A percentile compares a stretch with the other conserved stretches of the same genome.
These are phyloP conservation scores for Phoenix roebelenii DNA, from an alignment of 176 grass and related monocot species.

Conservation along the genomic window DNA sequence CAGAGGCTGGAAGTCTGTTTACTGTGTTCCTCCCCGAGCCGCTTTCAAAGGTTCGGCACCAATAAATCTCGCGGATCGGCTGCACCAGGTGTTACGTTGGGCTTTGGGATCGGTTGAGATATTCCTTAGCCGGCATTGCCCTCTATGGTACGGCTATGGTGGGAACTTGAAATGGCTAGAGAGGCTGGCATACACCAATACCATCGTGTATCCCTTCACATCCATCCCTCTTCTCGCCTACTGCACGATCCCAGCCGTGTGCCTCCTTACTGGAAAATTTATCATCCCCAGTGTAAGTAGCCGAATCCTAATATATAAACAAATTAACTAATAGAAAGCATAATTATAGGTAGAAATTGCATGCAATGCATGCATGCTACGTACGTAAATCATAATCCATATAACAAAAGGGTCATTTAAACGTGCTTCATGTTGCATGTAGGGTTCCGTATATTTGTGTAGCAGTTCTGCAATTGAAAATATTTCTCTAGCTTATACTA, in stretches of 20 bases:
- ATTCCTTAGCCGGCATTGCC: conserved; percentile 92
- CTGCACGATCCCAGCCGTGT: conserved; percentile 79
- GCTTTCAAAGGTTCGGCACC: conserved; percentile 92
- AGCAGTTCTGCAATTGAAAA: too few species aligned
- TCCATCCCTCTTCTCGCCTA: conserved; percentile 83
- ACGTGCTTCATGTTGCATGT: too few species aligned
- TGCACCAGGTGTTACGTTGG: conserved; percentile 91
- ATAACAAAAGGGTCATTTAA: too few species aligned
- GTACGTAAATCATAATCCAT: too few species aligned
- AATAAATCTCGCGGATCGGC: conserved; percentile 61
- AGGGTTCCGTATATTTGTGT: too few species aligned
- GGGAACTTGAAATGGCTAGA: conserved; percentile 90
- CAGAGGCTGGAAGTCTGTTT: conserved; percentile 85
- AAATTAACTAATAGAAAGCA: too few species aligned
- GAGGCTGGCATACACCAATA: conserved; percentile 90
- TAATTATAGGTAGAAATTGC: too few species aligned
- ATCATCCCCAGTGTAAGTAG: conserved; percentile 75
- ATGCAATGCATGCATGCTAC: too few species aligned
- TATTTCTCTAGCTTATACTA: too few species aligned
- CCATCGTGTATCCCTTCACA: conserved; percentile 94
- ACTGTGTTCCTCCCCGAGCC: conserved; percentile 48
- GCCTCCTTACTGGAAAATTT: conserved; percentile 91
- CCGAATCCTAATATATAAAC: too few species aligned
- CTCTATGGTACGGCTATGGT: conserved; percentile 90
- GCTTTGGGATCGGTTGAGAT: conserved; percentile 77